Evolutionary conservation across 1,139 yeast species (phyloP).

Genomic region (Hyphopichia khmerensis): DNA sequence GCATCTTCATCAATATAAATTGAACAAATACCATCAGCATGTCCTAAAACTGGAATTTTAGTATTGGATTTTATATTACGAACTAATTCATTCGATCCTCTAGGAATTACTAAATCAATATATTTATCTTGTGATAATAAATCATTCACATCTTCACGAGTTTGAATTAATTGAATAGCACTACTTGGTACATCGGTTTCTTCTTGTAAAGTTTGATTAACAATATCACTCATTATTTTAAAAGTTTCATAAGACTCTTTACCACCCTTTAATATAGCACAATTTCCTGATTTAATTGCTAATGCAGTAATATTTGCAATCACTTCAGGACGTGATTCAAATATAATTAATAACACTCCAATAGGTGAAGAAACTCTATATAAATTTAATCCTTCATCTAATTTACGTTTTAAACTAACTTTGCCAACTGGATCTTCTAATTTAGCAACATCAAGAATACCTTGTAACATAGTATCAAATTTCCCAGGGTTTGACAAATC

Average conservation of each 20-base stretch:
- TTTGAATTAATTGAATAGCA: conserved; percentile 82
- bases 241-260: conserved; percentile 88
- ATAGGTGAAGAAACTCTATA: conserved; percentile 89
- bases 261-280: conserved; percentile 97
- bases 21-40: conserved; percentile 97
- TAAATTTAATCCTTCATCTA: conserved; percentile 84
- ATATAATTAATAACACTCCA: conserved; percentile 88
- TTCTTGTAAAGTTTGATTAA: conserved; percentile 55
- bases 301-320: conserved; percentile 96
- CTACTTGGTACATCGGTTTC: conserved; percentile 71
- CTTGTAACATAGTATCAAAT: conserved; percentile 91
- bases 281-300: conserved; percentile 92
- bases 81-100: conserved; percentile 93
- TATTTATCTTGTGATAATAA: conserved; percentile 80
- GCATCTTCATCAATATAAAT: conserved; percentile 78
- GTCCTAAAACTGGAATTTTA: conserved; percentile 95
- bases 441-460: conserved; percentile 85
- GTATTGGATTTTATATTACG: conserved; percentile 81
- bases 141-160: conserved; percentile 87
- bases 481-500: conserved; percentile 82
- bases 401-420: conserved; percentile 72
- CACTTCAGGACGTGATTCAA: conserved; percentile 97
- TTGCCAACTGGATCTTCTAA: conserved; percentile 91
- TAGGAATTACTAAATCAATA: conserved; percentile 93
- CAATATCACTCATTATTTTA: conserved; percentile 72